A percentile compares a stretch with the other conserved stretches of the same genome.
Conservation (phyloP, 805 yeast species). For the Torulaspora maleeae region DNA sequence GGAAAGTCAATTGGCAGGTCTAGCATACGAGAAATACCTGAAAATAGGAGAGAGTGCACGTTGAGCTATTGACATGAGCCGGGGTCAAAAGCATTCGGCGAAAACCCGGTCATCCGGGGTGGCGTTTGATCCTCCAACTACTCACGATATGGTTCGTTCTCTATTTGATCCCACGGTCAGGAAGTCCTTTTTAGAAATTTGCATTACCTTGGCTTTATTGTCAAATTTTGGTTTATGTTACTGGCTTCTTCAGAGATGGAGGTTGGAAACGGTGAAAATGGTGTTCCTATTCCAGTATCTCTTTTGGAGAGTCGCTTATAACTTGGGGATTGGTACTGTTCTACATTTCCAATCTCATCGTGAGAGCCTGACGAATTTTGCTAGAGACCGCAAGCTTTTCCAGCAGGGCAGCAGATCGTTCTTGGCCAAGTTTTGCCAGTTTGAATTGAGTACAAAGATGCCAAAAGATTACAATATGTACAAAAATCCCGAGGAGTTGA, state of each 20-base stretch:
- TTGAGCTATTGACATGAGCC: background rate
- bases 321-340: conserved; percentile 72
- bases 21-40: too few relatives aligned
- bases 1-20: too few relatives aligned
- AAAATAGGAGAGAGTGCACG: too few relatives aligned
- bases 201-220: conserved; percentile 47
- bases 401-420: conserved; percentile 21
- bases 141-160: conserved; percentile 81
- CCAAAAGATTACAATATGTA: conserved; percentile 35
- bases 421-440: conserved; percentile 41
- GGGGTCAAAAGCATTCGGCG: conserved; percentile 13
- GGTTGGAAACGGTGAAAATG: conserved; percentile 25
- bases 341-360: conserved; percentile 62
- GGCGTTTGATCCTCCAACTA: conserved; percentile 41
- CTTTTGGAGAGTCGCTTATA: conserved; percentile 73
- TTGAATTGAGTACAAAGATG: conserved; percentile 47
- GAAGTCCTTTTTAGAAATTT: conserved; percentile 62
- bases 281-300: conserved; percentile 53
- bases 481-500: conserved; percentile 64
- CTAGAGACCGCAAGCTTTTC: conserved; percentile 45
- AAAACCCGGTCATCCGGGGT: conserved; percentile 33
- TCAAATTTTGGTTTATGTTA: conserved; percentile 36
- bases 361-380: conserved; percentile 49
- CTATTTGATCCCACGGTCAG: conserved; percentile 69
- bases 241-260: conserved; percentile 22